Evolutionary conservation across 345 rosid genomes (phyloP).

Genomic region (Eucalyptus melliodora): DNA sequence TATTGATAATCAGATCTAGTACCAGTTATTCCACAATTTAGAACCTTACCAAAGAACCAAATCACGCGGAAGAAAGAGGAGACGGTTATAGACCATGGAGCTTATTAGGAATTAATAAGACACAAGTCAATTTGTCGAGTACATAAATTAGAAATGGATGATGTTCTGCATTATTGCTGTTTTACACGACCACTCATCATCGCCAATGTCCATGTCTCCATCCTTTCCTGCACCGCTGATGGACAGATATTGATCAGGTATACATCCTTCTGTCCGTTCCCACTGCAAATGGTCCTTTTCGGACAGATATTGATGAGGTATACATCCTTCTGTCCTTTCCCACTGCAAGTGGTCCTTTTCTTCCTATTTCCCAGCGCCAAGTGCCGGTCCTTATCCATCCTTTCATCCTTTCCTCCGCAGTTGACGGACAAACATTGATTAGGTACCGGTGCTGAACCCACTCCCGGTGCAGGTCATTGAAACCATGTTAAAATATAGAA

Average conservation of each 20-base stretch:
- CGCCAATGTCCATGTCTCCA: background rate
- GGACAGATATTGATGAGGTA: too few species aligned
- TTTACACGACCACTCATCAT: background rate
- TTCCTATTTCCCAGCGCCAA: too few species aligned
- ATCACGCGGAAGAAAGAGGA: background rate
- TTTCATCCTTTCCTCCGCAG: too few species aligned
- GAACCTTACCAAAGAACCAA: too few species aligned
- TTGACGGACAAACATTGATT: too few species aligned
- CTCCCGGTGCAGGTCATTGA: too few species aligned
- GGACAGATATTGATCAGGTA: background rate
- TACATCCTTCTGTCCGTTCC: background rate
- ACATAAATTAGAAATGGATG: background rate
- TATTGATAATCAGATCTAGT: background rate
- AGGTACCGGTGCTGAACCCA: too few species aligned
- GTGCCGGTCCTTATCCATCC: too few species aligned
- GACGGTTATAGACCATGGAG: background rate
- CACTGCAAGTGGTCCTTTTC: background rate
- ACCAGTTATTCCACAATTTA: background rate
- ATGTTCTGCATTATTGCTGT: background rate
- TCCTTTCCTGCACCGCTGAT: background rate
- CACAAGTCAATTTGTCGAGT: background rate
- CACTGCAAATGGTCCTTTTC: too few species aligned
- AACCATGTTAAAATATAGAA: too few species aligned
- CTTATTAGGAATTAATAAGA: background rate
- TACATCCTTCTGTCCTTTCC: too few species aligned